Percentiles rank a stretch among this genome's conserved stretches.
These are phyloP conservation scores for Mycosphaerella sp. DNA, from an alignment of 2,329 filamentous ascomycete genomes.

Conservation along the genomic window DNA sequence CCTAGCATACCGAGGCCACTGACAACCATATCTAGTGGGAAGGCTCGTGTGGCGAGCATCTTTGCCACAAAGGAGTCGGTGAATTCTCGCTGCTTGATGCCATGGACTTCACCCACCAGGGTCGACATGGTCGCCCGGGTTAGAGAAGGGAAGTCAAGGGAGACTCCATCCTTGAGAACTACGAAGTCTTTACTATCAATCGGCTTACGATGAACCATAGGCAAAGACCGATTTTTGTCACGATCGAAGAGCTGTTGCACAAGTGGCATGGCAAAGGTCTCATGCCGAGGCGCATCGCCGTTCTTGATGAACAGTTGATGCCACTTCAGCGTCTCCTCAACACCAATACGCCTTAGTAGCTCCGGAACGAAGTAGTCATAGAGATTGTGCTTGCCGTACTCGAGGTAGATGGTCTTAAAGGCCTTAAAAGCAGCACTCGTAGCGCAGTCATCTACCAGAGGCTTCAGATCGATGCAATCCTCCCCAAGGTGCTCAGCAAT, in stretches of 20 bases:
- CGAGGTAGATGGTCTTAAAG: conserved; percentile 36
- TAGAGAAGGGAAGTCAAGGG: conserved; percentile 13
- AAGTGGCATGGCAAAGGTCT: conserved; percentile 30
- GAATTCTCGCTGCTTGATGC: conserved; percentile 42
- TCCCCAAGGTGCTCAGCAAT: conserved; percentile 36
- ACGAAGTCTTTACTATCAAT: neutral
- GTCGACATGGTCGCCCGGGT: conserved; percentile 27
- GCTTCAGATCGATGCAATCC: conserved; percentile 23
- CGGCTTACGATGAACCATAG: conserved; percentile 16
- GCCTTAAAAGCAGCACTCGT: conserved; percentile 13
- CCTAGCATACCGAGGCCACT: conserved; percentile 64
- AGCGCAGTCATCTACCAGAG: conserved; percentile 22
- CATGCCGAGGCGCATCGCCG: conserved; percentile 36
- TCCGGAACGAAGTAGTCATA: conserved; percentile 40
- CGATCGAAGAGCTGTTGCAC: conserved; percentile 27
- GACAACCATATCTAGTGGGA: conserved; percentile 67
- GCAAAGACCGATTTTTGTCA: conserved; percentile 21
- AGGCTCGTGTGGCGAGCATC: conserved; percentile 71
- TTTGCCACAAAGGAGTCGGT: conserved; percentile 69
- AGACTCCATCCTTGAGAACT: neutral
- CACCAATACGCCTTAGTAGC: conserved; percentile 28
- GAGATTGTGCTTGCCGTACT: conserved; percentile 33
- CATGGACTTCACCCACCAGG: conserved; percentile 37
- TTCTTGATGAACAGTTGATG: conserved; percentile 36
- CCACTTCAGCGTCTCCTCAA: conserved; percentile 34